phyloP scores from a whole-genome alignment of 2,329 filamentous ascomycete genomes.

The Xylaria sp. region DNA sequence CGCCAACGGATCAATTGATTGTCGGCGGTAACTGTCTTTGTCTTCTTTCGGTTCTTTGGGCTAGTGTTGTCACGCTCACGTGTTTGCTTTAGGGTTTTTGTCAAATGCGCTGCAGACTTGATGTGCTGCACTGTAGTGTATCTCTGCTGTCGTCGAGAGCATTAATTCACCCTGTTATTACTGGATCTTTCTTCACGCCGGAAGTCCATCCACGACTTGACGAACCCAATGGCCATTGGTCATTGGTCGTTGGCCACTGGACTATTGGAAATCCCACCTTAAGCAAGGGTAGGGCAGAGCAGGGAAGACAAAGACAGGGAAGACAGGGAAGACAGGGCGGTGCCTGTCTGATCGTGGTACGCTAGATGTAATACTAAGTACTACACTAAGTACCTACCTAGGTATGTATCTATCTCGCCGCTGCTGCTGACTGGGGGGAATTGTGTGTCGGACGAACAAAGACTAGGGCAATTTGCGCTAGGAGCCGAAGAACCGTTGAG shows the following conservation, averaged over 20 bases:
- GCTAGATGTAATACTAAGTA: neutral
- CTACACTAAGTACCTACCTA: neutral
- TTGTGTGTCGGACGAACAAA: slow-evolving; percentile 28
- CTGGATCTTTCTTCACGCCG: slow-evolving; percentile 28
- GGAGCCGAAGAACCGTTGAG: slow-evolving; percentile 34
- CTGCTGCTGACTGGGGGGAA: slow-evolving; percentile 33
- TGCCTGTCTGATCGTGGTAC: slow-evolving; percentile 19
- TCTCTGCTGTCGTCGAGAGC: slow-evolving; percentile 20
- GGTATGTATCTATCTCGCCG: slow-evolving; percentile 22
- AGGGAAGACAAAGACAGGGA: neutral
- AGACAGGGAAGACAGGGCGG: slow-evolving; percentile 16
- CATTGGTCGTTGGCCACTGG: too few species aligned
- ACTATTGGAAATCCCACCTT: slow-evolving; percentile 7
- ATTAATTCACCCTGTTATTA: slow-evolving; percentile 23
- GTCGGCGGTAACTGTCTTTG: slow-evolving; percentile 13
- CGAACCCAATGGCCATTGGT: neutral
- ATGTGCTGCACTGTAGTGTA: slow-evolving; percentile 18
- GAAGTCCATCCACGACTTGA: slow-evolving; percentile 13
- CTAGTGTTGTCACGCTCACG: slow-evolving; percentile 14
- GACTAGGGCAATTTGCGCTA: slow-evolving; percentile 31
- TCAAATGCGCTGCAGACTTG: slow-evolving; percentile 20
- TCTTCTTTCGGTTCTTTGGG: slow-evolving; percentile 24
- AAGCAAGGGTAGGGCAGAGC: neutral
- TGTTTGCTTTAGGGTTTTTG: slow-evolving; percentile 7
- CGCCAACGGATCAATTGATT: slow-evolving; percentile 26